Base-by-base conservation (phyloP, 805 yeast genomes). In the Wickerhamomyces bovis region DNA sequence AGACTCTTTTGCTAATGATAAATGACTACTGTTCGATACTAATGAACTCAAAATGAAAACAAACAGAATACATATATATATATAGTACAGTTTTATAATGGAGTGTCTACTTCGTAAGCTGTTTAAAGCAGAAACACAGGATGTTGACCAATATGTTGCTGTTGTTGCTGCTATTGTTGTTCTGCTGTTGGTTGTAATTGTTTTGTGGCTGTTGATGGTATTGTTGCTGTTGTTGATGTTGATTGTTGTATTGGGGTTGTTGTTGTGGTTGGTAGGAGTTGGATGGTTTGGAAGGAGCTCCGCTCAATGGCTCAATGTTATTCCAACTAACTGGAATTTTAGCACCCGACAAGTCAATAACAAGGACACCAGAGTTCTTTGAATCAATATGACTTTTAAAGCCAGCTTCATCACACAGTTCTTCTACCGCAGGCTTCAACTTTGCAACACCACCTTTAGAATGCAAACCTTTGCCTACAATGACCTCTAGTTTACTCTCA, bases 381-480 rank as follows among this genome's bases (percentile, higher is more conserved):
- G 72, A 71, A 56, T 89, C 92, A 31, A 85, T 71, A 54, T 78
- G 71, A 52, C 77, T 78, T 25, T 66, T 75, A 53, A 90, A 73
- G 22, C 78, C 69, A 39, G 83, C 78, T 55, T 87, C 85, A 30
- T 68, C 60, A 65, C 97, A 89, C 60, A 88, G 66, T 43, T 78
- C 75, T 59, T 88, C 94, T 18, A 89, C 80, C 0, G 97, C 97
- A 2, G 97, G 97, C 64, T 84, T 86, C 55, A 92, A 67, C 64
- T 89, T 90, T 38, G 96, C 90, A 44, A 88, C 77, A 13, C 95
- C 95, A 53, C 80, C 72, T 44, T 75, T 72, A 1, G 96, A 87
- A 63, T 90, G 98, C 38, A 80, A 61, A 8, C 97, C 98, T 65
- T 92, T 92, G 10, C 98, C 98, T 10, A 89, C 97, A 63, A 92